Evolutionary conservation across 2,329 filamentous ascomycete genomes (phyloP), one percentile per base, ranked within the genome.

Genomic region (Trichoderma koningii): DNA sequence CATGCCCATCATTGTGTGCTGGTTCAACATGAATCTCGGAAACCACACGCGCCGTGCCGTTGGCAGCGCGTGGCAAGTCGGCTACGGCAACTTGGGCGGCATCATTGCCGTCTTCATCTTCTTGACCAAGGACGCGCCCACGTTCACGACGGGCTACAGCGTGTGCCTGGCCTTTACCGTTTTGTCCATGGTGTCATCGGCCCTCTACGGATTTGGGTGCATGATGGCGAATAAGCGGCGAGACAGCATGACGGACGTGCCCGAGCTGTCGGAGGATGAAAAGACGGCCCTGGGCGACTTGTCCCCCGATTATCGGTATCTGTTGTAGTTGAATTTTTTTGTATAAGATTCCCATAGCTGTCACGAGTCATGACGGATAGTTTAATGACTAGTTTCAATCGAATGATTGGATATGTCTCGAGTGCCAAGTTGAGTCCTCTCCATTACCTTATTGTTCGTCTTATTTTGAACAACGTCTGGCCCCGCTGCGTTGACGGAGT

Each of bases 1-100:
- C n/a, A 93, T 97, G 89, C 93, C 94, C 0, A 88, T 97, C 34
- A 86, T 93, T 50, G 85, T 93, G 7, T 93, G 89, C 75, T 93
- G 90, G 90, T 93, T 89, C 76, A 89, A 89, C 70, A 92, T 92
- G 86, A 93, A 93, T 70, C 79, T 92, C 1, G 86, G 86, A 2
- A 90, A 89, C 0, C 90, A 93, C 73, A 88, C 88, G 65, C 83
- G 89, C 3, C 82, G 90, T 50, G 83, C 87, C 9, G 85, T 93
- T 17, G 90, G 90, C 14, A 86, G 86, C 9, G 90, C 89, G 1
- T 93, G 89, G 88, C 90, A 93, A 74, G 82, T 93, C 50, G 89
- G 88, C 0, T 92, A 93, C 69, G 90, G 90, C 12, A 93, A 93
- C 71, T 86, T 92, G 44, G 90, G 90, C 48, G 91, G 90, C 28